Evolutionary conservation across 2,329 filamentous ascomycete genomes (phyloP).

Genomic region (Cercospora canescens): DNA sequence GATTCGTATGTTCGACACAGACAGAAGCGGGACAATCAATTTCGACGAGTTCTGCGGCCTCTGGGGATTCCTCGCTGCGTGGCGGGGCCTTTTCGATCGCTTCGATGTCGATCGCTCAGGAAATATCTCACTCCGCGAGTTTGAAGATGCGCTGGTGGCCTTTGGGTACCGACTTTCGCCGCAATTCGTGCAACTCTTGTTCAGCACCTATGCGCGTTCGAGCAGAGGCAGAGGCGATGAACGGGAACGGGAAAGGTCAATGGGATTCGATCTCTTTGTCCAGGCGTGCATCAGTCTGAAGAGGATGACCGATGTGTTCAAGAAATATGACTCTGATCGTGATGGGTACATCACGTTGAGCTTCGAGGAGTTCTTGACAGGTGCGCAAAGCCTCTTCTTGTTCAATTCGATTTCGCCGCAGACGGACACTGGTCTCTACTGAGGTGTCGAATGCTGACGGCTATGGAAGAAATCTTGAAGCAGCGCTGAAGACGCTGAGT

Average conservation of each 20-base stretch:
- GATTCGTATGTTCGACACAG: constrained; percentile 98
- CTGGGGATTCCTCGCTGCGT: constrained; percentile 93
- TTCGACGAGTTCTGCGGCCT: constrained; percentile 96
- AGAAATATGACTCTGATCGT: constrained; percentile 95
- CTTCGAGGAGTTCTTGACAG: constrained; percentile 57
- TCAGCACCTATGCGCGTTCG: constrained; percentile 75
- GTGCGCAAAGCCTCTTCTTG: constrained; percentile 56
- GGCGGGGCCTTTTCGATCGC: constrained; percentile 91
- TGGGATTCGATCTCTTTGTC: constrained; percentile 86
- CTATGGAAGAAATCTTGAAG: constrained; percentile 27
- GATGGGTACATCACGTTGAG: constrained; percentile 74
- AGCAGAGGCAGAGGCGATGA: constrained; percentile 38
- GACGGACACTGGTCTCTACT: constrained; percentile 55
- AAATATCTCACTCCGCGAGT: constrained; percentile 83
- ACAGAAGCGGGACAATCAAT: constrained; percentile 83
- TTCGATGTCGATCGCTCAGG: constrained; percentile 80
- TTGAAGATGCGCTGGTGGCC: constrained; percentile 81
- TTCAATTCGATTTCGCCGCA: constrained; percentile 54
- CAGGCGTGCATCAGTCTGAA: constrained; percentile 96
- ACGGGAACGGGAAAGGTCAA: constrained; percentile 40
- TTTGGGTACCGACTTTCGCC: constrained; percentile 91
- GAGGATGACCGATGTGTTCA: constrained; percentile 98
- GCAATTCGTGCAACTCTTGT: constrained; percentile 80
- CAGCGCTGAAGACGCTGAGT: constrained; percentile 18
- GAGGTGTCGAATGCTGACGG: constrained; percentile 26